Evolutionary conservation across 2,329 filamentous ascomycete species (phyloP).

Genomic region (Colletotrichum salicis): DNA sequence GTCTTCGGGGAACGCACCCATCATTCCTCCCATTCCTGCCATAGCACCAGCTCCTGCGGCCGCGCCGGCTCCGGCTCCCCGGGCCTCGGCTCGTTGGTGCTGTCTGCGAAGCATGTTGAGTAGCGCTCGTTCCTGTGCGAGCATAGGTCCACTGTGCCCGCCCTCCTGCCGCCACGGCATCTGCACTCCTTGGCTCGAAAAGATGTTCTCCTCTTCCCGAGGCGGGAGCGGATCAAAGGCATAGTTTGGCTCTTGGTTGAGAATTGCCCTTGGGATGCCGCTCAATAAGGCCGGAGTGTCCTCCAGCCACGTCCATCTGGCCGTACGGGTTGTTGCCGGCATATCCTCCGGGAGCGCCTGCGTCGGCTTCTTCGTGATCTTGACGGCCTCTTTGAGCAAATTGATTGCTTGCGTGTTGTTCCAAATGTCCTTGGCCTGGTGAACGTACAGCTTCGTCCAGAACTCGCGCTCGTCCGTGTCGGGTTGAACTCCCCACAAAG

Average conservation of each 20-base stretch:
- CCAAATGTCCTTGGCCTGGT: slow-evolving; percentile 85
- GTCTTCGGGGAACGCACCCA: slow-evolving; percentile 31
- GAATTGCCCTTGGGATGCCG: slow-evolving; percentile 73
- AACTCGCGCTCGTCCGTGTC: slow-evolving; percentile 71
- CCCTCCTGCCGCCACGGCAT: slow-evolving; percentile 54
- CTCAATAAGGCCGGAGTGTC: slow-evolving; percentile 78
- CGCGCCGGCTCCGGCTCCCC: slow-evolving; percentile 8
- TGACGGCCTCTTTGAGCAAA: slow-evolving; percentile 76
- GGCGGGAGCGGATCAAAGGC: slow-evolving; percentile 88
- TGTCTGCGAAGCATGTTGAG: slow-evolving; percentile 21
- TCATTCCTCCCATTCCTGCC: slow-evolving; percentile 7
- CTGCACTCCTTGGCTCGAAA: slow-evolving; percentile 54
- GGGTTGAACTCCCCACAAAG: slow-evolving; percentile 83
- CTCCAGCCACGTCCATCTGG: slow-evolving; percentile 81
- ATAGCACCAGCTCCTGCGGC: slow-evolving; percentile 9
- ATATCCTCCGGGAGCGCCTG: slow-evolving; percentile 52
- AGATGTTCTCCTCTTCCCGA: slow-evolving; percentile 62
- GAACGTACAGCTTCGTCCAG: slow-evolving; percentile 79
- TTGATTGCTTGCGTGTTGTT: slow-evolving; percentile 77
- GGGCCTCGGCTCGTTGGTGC: slow-evolving; percentile 12
- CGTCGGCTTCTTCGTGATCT: slow-evolving; percentile 58
- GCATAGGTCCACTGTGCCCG: slow-evolving; percentile 9
- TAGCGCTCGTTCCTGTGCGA: slow-evolving; percentile 18
- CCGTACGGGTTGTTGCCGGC: slow-evolving; percentile 61
- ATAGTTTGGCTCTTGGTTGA: slow-evolving; percentile 73